phyloP scores from a whole-genome alignment of 2,329 filamentous ascomycete genomes.

The Aureobasidium leucospermi region DNA sequence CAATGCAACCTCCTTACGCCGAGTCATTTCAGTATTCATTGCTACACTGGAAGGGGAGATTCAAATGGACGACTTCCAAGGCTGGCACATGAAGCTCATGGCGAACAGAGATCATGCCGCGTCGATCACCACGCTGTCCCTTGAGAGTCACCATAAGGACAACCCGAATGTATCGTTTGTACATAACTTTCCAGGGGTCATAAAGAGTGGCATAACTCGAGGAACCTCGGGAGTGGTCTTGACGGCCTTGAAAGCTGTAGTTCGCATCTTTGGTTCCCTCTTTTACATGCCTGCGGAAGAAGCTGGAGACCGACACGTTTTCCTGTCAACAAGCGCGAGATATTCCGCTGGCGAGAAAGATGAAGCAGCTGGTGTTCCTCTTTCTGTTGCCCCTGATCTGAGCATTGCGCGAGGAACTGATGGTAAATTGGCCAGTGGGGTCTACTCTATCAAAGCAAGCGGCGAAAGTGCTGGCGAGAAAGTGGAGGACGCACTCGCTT shows the following conservation, averaged over 20 bases:
- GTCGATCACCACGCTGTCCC: conserved; percentile 22
- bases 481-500: conserved; percentile 24
- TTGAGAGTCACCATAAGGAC: conserved; percentile 20
- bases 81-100: conserved; percentile 18
- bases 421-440: conserved; percentile 27
- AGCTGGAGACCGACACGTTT: conserved; percentile 31
- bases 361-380: conserved; percentile 17
- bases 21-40: conserved; percentile 23
- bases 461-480: conserved; percentile 23
- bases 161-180: conserved; percentile 24
- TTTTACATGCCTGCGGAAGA: conserved; percentile 23
- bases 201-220: conserved; percentile 21
- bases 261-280: conserved; percentile 17
- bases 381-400: conserved; percentile 13
- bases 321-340: conserved; percentile 28
- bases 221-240: conserved; percentile 15
- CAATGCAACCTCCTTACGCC: conserved; percentile 18
- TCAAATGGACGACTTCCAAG: conserved; percentile 21
- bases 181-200: conserved; percentile 26
- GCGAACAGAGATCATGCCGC: conserved; percentile 19
- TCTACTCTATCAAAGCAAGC: conserved; percentile 27
- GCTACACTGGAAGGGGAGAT: conserved; percentile 24
- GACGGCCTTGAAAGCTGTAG: conserved; percentile 15
- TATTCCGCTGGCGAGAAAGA: conserved; percentile 22
- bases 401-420: conserved; percentile 20